Evolutionary conservation across 352 stramenopile genomes (phyloP), one percentile per base, ranked within the genome.

Genomic region (Phytophthora pisi): DNA sequence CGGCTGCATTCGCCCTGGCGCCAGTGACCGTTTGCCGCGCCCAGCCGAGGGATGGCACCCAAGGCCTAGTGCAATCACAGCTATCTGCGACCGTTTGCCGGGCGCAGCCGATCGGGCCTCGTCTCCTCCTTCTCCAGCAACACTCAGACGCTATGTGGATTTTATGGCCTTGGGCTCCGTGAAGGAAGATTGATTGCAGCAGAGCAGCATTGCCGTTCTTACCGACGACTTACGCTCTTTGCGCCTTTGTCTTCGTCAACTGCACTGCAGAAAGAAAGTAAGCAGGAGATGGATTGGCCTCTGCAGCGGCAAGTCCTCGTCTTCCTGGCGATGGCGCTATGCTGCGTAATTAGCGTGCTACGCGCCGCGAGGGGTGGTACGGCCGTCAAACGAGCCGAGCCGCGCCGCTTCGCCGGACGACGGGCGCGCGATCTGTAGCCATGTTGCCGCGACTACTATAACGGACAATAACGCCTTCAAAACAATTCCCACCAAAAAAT

Each of bases 401-500:
- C n/a, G 57, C 63, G 63, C 15, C 68, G 46, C 53, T 75, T 75
- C 28, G 28, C 18, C 4, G 0, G 42, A 49, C 53, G 65, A 68
- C 63, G 18, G 57, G n/a, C 62, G n/a, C 62, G 43, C 28, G 31
- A 70, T 72, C 57, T 72, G 62, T 51, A 72, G 62, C 57, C 68
- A 68, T 65, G 15, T 68, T 36, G 47, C 34, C 49, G 49, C 54
- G 66, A 73, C 60, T 69, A 66, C 28, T 52, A 60, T 42, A 64
- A 67, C 51, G 18, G 51, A 36, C 26, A 36, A 30, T 34, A 54
- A 55, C 56, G 46, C 47, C 18, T 36, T 30, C 50, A 66, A 50
- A 28, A 15, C 50, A 61, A 55, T 40, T 40, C 34, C 64, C 64
- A 68, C 51, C 58, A 72, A 72, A 31, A 72, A 55, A 64, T 72